Conservation (phyloP, 2,329 filamentous ascomycete species). For the Aspergillus nomiae region DNA sequence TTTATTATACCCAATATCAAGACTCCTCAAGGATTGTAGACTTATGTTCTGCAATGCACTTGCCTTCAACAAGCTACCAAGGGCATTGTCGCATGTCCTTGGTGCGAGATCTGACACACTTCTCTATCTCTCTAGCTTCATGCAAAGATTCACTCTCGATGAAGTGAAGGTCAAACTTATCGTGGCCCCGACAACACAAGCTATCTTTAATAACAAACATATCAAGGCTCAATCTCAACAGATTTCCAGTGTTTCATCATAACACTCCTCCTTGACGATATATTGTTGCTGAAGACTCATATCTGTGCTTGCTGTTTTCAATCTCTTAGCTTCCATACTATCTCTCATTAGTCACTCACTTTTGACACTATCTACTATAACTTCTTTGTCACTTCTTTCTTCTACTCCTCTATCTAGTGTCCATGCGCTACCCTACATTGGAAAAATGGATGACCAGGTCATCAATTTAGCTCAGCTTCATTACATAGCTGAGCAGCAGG, state of each 20-base stretch:
- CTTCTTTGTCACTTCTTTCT: not conserved
- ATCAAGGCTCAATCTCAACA: too few species aligned
- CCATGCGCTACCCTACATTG: not conserved
- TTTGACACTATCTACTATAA: not conserved
- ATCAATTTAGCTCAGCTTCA: not conserved
- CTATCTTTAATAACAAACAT: not conserved
- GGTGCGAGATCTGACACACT: not conserved
- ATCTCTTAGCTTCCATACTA: not conserved
- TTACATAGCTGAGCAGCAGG: slow-evolving; percentile 4
- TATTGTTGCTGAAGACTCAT: not conserved
- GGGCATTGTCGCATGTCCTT: not conserved
- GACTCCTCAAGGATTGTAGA: too few species aligned
- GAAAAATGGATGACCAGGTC: not conserved
- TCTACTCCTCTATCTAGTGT: not conserved
- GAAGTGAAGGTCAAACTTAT: not conserved
- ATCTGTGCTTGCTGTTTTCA: not conserved
- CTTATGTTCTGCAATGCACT: too few species aligned
- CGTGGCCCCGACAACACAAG: not conserved
- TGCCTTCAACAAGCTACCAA: not conserved
- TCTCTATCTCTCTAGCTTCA: not conserved
- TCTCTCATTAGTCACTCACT: not conserved
- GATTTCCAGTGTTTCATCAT: not conserved
- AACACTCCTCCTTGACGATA: not conserved
- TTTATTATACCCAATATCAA: too few species aligned
- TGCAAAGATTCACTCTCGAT: not conserved